phyloP scores from a whole-genome alignment of 75 land plant genomes.

The Picea sitchensis region DNA sequence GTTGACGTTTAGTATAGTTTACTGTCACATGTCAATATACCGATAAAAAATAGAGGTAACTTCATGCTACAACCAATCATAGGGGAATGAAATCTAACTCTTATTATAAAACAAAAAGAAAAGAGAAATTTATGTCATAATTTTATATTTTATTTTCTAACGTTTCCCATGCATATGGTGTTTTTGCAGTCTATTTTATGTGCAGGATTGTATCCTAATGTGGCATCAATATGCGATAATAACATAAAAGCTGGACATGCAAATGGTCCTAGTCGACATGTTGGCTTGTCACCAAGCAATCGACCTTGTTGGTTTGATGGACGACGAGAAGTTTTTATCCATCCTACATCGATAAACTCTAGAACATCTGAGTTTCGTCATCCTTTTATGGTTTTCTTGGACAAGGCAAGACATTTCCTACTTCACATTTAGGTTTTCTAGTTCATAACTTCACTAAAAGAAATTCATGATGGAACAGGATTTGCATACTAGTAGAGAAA shows the following conservation, averaged over 20 bases:
- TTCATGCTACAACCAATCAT: background rate
- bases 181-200: slow-evolving; percentile 73
- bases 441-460: background rate
- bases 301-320: slow-evolving; percentile 73
- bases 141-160: background rate
- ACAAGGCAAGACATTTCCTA: slow-evolving; percentile 54
- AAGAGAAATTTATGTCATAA: too few species aligned
- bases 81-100: background rate
- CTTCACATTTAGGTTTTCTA: background rate
- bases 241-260: slow-evolving; percentile 38
- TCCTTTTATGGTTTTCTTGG: slow-evolving; percentile 86
- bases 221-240: slow-evolving; percentile 71
- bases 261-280: slow-evolving; percentile 24
- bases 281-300: slow-evolving; percentile 26
- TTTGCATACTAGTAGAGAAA: background rate
- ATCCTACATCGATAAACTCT: slow-evolving; percentile 79
- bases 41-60: background rate
- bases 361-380: slow-evolving; percentile 48
- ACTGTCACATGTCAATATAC: background rate
- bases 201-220: slow-evolving; percentile 95
- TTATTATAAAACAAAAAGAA: background rate
- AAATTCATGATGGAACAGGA: background rate
- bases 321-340: slow-evolving; percentile 83
- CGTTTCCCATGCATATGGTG: background rate
- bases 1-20: background rate